A percentile compares a stretch with the other conserved stretches of the same genome.
phyloP scores from a whole-genome alignment of 345 rosid species.

The Syzygium aromaticum region DNA sequence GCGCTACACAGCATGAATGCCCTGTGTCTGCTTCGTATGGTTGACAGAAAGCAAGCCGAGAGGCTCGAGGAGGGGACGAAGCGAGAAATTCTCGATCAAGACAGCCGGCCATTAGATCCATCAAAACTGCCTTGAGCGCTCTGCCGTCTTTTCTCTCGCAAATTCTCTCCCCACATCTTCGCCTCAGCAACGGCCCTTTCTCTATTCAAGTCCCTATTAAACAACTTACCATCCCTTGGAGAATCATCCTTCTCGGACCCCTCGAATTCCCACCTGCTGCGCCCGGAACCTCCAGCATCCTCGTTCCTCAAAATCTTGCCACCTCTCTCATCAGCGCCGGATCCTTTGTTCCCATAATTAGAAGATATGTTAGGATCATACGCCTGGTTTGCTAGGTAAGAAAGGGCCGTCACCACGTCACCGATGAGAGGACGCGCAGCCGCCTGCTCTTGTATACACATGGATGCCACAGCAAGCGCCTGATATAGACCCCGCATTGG shows the following conservation, averaged over 20 bases:
- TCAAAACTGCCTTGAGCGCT: constrained; percentile 49
- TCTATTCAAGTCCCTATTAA: constrained; percentile 60
- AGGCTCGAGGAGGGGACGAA: neutral
- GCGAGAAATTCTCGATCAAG: neutral
- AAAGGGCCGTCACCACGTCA: constrained; percentile 88
- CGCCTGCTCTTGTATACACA: constrained; percentile 97
- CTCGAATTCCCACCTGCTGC: constrained; percentile 55
- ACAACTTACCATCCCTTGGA: constrained; percentile 52
- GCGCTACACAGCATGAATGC: neutral
- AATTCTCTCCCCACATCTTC: constrained; percentile 94
- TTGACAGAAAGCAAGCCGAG: neutral
- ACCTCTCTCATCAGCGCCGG: constrained; percentile 34
- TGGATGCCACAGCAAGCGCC: constrained; percentile 93
- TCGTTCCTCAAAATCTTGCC: constrained; percentile 42
- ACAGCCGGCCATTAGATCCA: constrained; percentile 13
- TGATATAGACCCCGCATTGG: constrained; percentile 87
- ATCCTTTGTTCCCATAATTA: constrained; percentile 18
- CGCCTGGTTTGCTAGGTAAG: constrained; percentile 77
- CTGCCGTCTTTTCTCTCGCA: constrained; percentile 75
- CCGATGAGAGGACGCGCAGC: constrained; percentile 88
- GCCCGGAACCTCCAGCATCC: constrained; percentile 56
- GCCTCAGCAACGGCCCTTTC: constrained; percentile 93
- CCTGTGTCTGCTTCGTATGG: neutral
- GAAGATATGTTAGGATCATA: constrained; percentile 41
- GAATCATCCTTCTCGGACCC: constrained; percentile 85